phyloP scores from a whole-genome alignment of 805 yeast genomes.

The Wickerhamomyces queroliae region DNA sequence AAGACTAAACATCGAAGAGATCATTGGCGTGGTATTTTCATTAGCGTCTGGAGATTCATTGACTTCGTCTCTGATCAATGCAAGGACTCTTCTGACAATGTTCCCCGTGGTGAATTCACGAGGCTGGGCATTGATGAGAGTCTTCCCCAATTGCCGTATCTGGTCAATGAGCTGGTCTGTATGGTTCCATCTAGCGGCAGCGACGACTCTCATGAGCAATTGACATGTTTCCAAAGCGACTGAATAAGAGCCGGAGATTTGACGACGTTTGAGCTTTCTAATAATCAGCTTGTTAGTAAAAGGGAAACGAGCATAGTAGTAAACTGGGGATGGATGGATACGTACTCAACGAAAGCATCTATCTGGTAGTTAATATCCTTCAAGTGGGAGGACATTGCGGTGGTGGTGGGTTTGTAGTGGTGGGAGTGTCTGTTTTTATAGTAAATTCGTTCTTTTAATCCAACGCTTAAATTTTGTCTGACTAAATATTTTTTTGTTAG shows the following conservation, averaged over 20 bases:
- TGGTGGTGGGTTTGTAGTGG: too few species aligned
- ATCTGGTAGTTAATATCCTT: constrained; percentile 34
- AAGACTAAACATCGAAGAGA: constrained; percentile 82
- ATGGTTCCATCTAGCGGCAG: constrained; percentile 83
- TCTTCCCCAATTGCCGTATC: constrained; percentile 67
- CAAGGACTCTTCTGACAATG: constrained; percentile 82
- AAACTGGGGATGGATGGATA: not conserved
- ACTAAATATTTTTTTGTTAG: too few species aligned
- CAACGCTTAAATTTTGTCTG: too few species aligned
- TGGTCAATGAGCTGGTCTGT: constrained; percentile 66
- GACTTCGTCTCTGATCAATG: constrained; percentile 81
- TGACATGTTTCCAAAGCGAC: constrained; percentile 89
- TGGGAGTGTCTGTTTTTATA: too few species aligned
- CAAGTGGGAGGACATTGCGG: constrained; percentile 12
- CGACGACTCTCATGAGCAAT: constrained; percentile 77
- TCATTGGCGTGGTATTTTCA: constrained; percentile 41
- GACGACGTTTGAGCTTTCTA: constrained; percentile 70
- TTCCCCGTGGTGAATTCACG: constrained; percentile 87
- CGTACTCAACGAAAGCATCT: constrained; percentile 36
- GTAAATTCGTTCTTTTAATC: too few species aligned
- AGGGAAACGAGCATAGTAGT: not conserved
- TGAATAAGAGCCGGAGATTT: constrained; percentile 70
- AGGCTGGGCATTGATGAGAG: constrained; percentile 77
- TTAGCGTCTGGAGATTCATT: constrained; percentile 41
- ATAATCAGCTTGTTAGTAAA: constrained; percentile 1